phyloP scores from a whole-genome alignment of 441 rosid genomes.

The Erysimum pusillum region DNA sequence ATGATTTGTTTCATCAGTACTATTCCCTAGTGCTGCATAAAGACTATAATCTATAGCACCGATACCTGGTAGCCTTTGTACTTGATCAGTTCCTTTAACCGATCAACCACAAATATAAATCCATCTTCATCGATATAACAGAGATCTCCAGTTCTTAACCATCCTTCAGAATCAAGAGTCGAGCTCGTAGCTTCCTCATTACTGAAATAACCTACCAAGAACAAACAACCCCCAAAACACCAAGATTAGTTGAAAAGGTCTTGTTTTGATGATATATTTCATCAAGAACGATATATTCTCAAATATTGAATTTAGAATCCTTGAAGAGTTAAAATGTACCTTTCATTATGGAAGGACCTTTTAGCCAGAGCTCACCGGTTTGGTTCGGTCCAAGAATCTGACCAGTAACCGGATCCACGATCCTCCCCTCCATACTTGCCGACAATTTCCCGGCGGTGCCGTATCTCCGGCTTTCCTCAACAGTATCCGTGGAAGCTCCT shows the following conservation, averaged over 20 bases:
- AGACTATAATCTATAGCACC: background rate
- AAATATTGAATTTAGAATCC: background rate
- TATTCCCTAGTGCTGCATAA: background rate
- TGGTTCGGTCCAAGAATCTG: slow-evolving; percentile 58
- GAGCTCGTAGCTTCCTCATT: slow-evolving; percentile 87
- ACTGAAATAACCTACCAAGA: slow-evolving; percentile 76
- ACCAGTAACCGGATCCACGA: slow-evolving; percentile 77
- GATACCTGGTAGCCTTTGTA: slow-evolving; percentile 92
- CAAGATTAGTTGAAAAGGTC: background rate
- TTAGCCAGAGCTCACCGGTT: slow-evolving; percentile 97
- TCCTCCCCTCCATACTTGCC: slow-evolving; percentile 82
- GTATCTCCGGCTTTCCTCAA: slow-evolving; percentile 85
- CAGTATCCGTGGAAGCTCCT: slow-evolving; percentile 83
- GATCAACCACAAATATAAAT: slow-evolving; percentile 84
- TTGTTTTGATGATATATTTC: background rate
- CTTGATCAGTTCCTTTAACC: slow-evolving; percentile 92
- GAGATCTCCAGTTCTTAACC: slow-evolving; percentile 95
- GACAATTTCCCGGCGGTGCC: slow-evolving; percentile 89
- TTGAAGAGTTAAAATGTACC: slow-evolving; percentile 47
- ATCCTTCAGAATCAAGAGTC: slow-evolving; percentile 82
- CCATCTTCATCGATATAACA: slow-evolving; percentile 93
- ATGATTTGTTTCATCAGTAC: background rate
- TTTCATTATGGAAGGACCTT: slow-evolving; percentile 92
- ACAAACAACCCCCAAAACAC: background rate
- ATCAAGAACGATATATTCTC: slow-evolving; percentile 15